Conservation (phyloP, 139 green algal species). For the Chlamydomonas incerta region DNA sequence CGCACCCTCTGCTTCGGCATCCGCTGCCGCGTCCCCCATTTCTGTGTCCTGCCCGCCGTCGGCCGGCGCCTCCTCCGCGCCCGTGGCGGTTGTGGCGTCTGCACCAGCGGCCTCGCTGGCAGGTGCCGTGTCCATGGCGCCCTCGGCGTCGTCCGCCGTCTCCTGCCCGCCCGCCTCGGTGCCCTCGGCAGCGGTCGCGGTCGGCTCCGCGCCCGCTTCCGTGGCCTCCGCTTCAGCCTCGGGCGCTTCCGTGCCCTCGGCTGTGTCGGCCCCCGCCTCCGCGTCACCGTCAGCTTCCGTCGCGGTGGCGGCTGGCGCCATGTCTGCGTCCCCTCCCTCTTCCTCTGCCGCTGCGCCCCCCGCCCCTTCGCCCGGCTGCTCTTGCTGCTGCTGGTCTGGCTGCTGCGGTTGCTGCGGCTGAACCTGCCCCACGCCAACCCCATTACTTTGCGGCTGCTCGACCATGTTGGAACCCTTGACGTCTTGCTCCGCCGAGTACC, state of each 20-base stretch:
- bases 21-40: not conserved
- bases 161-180: not conserved
- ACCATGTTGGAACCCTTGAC: conserved; percentile 49
- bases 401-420: not conserved
- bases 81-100: not conserved
- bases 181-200: not conserved
- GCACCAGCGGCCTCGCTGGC: not conserved
- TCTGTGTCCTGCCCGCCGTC: not conserved
- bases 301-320: not conserved
- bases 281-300: not conserved
- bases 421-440: not conserved
- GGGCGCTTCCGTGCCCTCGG: not conserved
- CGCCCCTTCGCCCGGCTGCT: not conserved
- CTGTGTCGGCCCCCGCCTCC: not conserved
- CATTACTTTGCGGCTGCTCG: conserved; percentile 49
- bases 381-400: not conserved
- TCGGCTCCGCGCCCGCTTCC: not conserved
- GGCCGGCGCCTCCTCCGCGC: not conserved
- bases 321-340: not conserved
- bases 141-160: not conserved
- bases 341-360: not conserved
- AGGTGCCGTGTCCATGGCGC: not conserved
- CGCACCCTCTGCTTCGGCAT: not conserved
- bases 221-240: not conserved
- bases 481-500: conserved; percentile 44